These are phyloP conservation scores for Populus tremula DNA, from an alignment of 345 rosid species.

Conservation along the genomic window DNA sequence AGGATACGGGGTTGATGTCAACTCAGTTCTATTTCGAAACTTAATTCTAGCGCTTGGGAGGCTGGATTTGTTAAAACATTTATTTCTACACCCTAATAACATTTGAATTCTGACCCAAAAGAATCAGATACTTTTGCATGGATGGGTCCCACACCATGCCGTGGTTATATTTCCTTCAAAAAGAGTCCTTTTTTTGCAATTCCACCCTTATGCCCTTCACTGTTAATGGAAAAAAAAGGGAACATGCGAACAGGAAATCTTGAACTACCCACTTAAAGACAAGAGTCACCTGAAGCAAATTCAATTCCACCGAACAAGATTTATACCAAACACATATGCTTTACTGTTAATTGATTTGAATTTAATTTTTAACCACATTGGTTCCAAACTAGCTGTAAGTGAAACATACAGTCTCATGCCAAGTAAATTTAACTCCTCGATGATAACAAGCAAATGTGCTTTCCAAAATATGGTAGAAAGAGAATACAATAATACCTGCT, in stretches of 20 bases:
- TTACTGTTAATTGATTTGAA: not conserved
- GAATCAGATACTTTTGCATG: not conserved
- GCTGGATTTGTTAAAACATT: not conserved
- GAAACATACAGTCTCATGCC: not conserved
- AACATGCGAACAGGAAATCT: not conserved
- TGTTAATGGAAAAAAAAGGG: not conserved
- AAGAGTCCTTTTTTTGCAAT: not conserved
- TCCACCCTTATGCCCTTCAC: not conserved
- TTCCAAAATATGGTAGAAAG: not conserved
- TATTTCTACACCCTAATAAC: not conserved
- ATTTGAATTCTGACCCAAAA: not conserved
- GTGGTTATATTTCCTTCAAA: not conserved
- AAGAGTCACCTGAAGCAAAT: too few relatives aligned
- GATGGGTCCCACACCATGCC: not conserved
- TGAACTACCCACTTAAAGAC: not conserved
- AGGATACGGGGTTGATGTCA: too few relatives aligned
- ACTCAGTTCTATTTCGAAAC: not conserved
- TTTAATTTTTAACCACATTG: not conserved
- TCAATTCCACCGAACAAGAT: too few relatives aligned
- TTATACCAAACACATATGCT: too few relatives aligned
- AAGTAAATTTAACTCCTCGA: not conserved
- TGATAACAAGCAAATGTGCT: not conserved
- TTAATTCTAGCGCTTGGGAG: not conserved
- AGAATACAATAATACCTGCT: conserved; percentile 57
- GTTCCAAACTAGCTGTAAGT: not conserved